These are phyloP conservation scores for Rhizopogon vulgaris DNA, from an alignment of 768 basidiomycete species.

Conservation along the genomic window DNA sequence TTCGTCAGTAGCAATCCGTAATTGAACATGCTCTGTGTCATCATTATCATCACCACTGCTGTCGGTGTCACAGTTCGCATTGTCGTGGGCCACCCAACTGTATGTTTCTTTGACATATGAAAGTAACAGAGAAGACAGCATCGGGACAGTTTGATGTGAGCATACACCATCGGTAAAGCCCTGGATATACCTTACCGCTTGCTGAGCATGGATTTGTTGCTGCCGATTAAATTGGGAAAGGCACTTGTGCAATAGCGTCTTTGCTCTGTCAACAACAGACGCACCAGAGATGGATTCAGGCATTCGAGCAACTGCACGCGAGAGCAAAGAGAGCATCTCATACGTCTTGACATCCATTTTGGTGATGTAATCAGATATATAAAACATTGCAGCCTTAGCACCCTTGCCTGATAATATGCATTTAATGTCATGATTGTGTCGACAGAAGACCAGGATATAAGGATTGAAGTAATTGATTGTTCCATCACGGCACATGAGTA, in stretches of 20 bases:
- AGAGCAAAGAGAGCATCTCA: conserved; percentile 21
- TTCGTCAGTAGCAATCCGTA: neutral
- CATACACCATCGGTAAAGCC: conserved; percentile 17
- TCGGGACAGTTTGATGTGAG: conserved; percentile 24
- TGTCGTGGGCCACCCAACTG: neutral
- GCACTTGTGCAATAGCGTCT: conserved; percentile 25
- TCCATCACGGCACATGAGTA: conserved; percentile 21
- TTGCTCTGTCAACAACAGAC: conserved; percentile 7
- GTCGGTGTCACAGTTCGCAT: neutral
- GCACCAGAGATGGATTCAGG: neutral
- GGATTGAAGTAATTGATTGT: conserved; percentile 28
- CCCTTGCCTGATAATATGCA: conserved; percentile 28
- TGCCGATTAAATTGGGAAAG: conserved; percentile 20
- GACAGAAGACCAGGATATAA: conserved; percentile 25
- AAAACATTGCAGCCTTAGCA: conserved; percentile 31
- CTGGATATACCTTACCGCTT: conserved; percentile 26
- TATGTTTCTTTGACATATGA: neutral
- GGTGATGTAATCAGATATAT: conserved; percentile 31
- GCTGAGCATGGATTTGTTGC: conserved; percentile 31
- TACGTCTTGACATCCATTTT: conserved; percentile 24
- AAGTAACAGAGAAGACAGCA: conserved; percentile 16
- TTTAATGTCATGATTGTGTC: conserved; percentile 31
- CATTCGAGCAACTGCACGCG: conserved; percentile 12
- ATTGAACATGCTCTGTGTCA: neutral
- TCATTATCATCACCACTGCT: neutral